phyloP scores from a whole-genome alignment of 345 rosid genomes.

The Acer yangbiense region DNA sequence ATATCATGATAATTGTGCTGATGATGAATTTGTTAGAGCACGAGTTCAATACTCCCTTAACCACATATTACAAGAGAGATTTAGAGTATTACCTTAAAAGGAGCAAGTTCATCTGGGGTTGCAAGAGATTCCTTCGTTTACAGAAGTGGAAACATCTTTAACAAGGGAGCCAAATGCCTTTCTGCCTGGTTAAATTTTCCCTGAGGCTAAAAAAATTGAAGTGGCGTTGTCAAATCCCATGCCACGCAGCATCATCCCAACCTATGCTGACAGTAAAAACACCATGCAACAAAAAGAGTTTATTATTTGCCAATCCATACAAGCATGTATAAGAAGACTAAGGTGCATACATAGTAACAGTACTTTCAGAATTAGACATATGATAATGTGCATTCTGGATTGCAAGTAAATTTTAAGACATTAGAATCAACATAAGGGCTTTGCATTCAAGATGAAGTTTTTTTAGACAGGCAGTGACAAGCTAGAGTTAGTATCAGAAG shows the following conservation, averaged over 20 bases:
- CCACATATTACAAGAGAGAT: constrained; percentile 4
- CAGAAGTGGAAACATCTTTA: constrained; percentile 83
- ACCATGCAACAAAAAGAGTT: constrained; percentile 20
- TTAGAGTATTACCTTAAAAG: constrained; percentile 58
- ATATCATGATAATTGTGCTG: not conserved
- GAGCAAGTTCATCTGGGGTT: constrained; percentile 78
- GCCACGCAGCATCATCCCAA: constrained; percentile 92
- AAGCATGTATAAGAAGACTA: not conserved
- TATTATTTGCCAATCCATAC: constrained; percentile 23
- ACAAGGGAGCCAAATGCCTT: constrained; percentile 66
- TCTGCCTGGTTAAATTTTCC: constrained; percentile 73
- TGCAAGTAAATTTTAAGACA: not conserved
- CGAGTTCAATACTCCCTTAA: not conserved
- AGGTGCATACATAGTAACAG: not conserved
- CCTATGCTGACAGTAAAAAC: constrained; percentile 72
- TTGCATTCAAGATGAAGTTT: not conserved
- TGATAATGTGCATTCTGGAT: not conserved
- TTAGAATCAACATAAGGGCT: not conserved
- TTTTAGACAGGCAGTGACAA: constrained; percentile 3
- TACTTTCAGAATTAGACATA: not conserved
- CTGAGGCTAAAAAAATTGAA: constrained; percentile 85
- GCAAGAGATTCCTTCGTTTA: constrained; percentile 90
- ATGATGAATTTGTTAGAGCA: constrained; percentile 11
- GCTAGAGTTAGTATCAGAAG: not conserved
- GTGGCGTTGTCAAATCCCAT: constrained; percentile 95